Conservation (phyloP, 768 basidiomycete genomes). For the Polyporus arcularius region DNA sequence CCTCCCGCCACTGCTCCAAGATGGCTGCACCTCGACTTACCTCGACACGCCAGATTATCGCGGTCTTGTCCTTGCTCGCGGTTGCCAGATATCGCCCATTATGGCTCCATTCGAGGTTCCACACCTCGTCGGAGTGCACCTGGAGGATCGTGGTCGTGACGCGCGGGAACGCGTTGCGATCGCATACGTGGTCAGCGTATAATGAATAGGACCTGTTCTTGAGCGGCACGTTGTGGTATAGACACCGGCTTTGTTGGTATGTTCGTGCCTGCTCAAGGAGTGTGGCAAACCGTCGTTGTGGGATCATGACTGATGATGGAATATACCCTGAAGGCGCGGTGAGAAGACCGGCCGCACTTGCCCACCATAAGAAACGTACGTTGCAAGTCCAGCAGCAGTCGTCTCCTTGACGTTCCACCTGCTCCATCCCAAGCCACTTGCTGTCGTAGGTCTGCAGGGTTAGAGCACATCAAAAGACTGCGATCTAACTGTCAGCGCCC, state of each 20-base stretch:
- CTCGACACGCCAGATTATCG: slow-evolving; percentile 86
- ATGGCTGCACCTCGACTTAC: slow-evolving; percentile 46
- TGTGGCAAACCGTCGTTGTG: slow-evolving; percentile 81
- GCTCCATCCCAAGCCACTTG: slow-evolving; percentile 91
- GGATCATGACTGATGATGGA: slow-evolving; percentile 91
- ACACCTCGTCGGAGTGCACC: slow-evolving; percentile 92
- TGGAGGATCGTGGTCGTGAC: slow-evolving; percentile 83
- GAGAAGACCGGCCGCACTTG: not conserved
- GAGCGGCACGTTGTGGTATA: slow-evolving; percentile 81
- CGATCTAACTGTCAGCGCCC: slow-evolving; percentile 7
- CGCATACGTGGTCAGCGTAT: slow-evolving; percentile 84
- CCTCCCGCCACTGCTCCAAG: slow-evolving; percentile 1
- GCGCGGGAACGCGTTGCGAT: slow-evolving; percentile 78
- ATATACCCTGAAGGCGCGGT: slow-evolving; percentile 65
- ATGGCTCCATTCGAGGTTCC: slow-evolving; percentile 95
- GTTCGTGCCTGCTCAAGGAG: slow-evolving; percentile 83
- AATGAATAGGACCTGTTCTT: slow-evolving; percentile 69
- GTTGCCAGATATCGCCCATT: slow-evolving; percentile 84
- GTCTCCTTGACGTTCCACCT: slow-evolving; percentile 71
- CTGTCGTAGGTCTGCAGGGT: slow-evolving; percentile 77
- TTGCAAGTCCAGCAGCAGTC: slow-evolving; percentile 78
- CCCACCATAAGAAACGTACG: slow-evolving; percentile 46
- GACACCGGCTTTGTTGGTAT: slow-evolving; percentile 78
- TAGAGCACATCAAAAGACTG: slow-evolving; percentile 92
- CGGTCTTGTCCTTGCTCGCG: slow-evolving; percentile 83